Conservation (phyloP, 108 stramenopile genomes). For the Aurantiochytrium sp. region DNA sequence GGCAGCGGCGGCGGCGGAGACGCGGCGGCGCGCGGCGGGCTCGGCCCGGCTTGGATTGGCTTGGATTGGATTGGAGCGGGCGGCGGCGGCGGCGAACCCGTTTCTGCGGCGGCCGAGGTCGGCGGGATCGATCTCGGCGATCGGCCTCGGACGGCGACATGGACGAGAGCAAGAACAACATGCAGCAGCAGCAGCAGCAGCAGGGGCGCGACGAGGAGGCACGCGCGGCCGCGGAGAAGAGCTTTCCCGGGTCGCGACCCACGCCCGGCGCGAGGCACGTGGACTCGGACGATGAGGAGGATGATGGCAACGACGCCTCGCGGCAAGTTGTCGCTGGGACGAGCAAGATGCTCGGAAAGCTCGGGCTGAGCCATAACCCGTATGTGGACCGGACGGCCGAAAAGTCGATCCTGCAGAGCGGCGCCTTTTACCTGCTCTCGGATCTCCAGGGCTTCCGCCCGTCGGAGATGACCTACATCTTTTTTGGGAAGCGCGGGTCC, state of each 20-base stretch:
- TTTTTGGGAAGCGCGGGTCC: background rate
- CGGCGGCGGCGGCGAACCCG: too few relatives aligned
- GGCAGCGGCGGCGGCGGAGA: too few relatives aligned
- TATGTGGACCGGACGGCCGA: conserved; percentile 15
- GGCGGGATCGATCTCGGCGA: too few relatives aligned
- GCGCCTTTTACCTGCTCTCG: conserved; percentile 4
- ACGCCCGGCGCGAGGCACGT: background rate
- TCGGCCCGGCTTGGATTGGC: too few relatives aligned
- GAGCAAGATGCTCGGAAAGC: conserved; percentile 17
- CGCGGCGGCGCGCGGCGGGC: too few relatives aligned
- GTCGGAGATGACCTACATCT: conserved; percentile 12
- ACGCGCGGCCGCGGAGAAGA: background rate
- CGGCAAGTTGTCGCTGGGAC: background rate
- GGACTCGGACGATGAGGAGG: background rate
- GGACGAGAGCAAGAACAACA: background rate
- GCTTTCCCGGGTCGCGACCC: background rate
- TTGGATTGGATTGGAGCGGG: too few relatives aligned
- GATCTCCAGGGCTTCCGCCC: background rate
- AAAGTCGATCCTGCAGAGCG: background rate
- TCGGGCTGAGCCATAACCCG: background rate
- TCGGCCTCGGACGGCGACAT: background rate
- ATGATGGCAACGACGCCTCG: background rate
- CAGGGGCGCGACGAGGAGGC: background rate
- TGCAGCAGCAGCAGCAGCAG: background rate
- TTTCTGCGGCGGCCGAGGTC: too few relatives aligned